A percentile compares a stretch with the other conserved stretches of the same genome.
phyloP scores from a whole-genome alignment of 2,329 filamentous ascomycete species.

The Exophiala dermatitidis region DNA sequence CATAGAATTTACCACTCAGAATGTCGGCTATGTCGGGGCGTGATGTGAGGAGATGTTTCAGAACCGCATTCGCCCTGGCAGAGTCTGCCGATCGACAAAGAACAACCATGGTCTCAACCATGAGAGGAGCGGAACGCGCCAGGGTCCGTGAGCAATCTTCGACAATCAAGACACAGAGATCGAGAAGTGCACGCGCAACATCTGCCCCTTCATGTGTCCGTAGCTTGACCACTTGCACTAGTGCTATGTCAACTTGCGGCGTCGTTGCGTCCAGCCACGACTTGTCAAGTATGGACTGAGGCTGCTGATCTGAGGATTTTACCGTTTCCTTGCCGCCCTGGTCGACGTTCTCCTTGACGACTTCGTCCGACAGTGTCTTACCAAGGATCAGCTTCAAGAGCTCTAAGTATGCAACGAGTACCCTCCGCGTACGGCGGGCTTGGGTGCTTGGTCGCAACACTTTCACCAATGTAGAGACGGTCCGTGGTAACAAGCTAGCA shows the following conservation, averaged over 20 bases:
- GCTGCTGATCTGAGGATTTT: conserved; percentile 25
- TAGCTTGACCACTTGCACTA: conserved; percentile 69
- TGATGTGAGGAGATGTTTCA: conserved; percentile 57
- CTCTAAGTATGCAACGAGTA: conserved; percentile 57
- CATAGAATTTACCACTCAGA: conserved; percentile 65
- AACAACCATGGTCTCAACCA: conserved; percentile 74
- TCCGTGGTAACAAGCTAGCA: conserved; percentile 80
- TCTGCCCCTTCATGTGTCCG: conserved; percentile 62
- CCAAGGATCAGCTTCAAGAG: conserved; percentile 46
- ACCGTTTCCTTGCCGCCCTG: not conserved
- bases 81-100: conserved; percentile 50
- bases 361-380: conserved; percentile 42
- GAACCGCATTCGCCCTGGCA: conserved; percentile 33
- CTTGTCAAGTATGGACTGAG: conserved; percentile 38
- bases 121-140: conserved; percentile 58
- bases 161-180: conserved; percentile 65
- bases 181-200: conserved; percentile 60
- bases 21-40: conserved; percentile 56
- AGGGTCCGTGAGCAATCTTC: conserved; percentile 73
- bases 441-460: conserved; percentile 63
- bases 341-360: conserved; percentile 20
- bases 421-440: conserved; percentile 52
- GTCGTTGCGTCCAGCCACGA: conserved; percentile 75
- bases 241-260: conserved; percentile 72
- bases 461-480: conserved; percentile 72